Conservation (phyloP, 257 asterid species). For the Capsicum rhomboideum region DNA sequence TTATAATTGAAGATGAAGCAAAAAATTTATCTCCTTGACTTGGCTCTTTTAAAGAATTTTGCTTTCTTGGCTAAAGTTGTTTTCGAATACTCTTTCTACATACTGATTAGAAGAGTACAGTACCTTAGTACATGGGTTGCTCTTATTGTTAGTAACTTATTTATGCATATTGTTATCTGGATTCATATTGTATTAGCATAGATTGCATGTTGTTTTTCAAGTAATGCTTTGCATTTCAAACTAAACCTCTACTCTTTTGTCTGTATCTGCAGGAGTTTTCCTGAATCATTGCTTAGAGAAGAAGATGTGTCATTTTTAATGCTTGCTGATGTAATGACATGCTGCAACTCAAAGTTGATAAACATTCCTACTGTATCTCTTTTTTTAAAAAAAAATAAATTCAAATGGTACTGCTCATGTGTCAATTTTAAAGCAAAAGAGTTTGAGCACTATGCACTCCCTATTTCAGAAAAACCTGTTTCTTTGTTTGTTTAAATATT, state of each 20-base stretch:
- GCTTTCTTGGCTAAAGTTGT: background rate
- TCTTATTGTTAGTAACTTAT: background rate
- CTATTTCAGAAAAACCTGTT: background rate
- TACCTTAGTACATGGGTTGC: background rate
- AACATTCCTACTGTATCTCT: background rate
- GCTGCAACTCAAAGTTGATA: background rate
- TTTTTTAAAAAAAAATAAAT: background rate
- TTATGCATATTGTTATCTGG: background rate
- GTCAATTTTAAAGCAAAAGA: background rate
- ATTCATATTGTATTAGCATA: background rate
- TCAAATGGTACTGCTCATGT: background rate
- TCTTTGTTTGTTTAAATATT: background rate
- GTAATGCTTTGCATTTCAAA: constrained; percentile 1
- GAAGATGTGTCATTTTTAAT: constrained; percentile 38
- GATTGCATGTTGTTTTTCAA: background rate
- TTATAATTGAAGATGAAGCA: too few species aligned
- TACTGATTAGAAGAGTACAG: background rate
- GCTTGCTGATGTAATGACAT: background rate
- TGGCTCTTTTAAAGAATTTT: background rate
- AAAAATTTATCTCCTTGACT: too few species aligned
- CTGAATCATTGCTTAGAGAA: constrained; percentile 62
- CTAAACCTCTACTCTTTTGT: background rate
- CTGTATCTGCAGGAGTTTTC: constrained; percentile 42
- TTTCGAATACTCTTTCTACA: background rate
- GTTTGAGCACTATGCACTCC: background rate